Evolutionary conservation across 2,329 filamentous ascomycete genomes (phyloP), one percentile per base, ranked within the genome.

Genomic region (Fonsecaea pedrosoi): DNA sequence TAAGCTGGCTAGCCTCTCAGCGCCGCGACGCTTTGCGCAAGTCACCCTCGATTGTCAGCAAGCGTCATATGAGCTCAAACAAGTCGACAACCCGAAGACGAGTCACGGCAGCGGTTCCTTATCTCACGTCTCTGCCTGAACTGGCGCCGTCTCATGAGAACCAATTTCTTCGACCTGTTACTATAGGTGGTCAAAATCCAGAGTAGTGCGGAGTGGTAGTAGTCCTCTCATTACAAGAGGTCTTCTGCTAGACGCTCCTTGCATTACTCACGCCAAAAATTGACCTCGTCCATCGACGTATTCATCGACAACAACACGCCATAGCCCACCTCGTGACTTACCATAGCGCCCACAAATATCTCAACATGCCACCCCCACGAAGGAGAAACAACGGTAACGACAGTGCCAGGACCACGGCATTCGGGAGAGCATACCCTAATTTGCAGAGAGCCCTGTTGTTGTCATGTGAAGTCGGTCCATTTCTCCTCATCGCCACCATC

Each of bases 371-470:
- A 9, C 66, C 62, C 12, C 13, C 15, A 15, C 32, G 45, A 30
- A 37, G 32, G 12, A 56, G 54, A 25, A 34, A n/a, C 15, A 38
- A 34, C n/a, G 48, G 25, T 54, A 21, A 30, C 34, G 57, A 53
- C 15, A 38, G 59, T 32, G 12, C 38, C 18, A 62, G 45, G 18
- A 55, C 50, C 9, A 68, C 63, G 13, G 65, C 66, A 37, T 70
- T 70, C 34, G 65, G 66, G 9, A 66, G 68, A 21, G 63, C 66
- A 8, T 64, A 70, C 21, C 68, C 68, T 3, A 68, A 62, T 12
- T 5, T 68, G 18, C 63, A 66, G 50, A 38, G 61, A 48, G 48
- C 63, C 10, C 55, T 70, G 10, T 48, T 70, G 32, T 30, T 54
- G 30, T 62, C 60, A 9, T 66, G 62, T 34, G 54, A 68, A 60